Percentiles rank a stretch among this genome's conserved stretches.
Evolutionary conservation across 768 basidiomycete genomes (phyloP).

Genomic region (Hirschioporus abietinus): DNA sequence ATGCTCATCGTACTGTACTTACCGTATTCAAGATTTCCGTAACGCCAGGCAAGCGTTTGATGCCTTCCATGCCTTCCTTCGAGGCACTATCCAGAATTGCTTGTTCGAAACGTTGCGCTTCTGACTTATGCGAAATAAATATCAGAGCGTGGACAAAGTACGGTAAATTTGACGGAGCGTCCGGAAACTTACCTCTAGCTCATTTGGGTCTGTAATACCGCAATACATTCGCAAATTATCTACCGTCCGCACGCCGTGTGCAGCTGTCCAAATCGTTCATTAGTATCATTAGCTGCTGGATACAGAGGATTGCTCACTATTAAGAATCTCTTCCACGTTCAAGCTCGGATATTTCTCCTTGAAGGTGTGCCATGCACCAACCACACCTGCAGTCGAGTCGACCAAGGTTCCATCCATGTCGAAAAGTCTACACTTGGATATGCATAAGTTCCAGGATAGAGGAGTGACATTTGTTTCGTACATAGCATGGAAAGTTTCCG

Average conservation of each 20-base stretch:
- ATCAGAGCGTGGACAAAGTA: not conserved
- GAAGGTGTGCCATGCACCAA: constrained; percentile 81
- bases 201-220: constrained; percentile 57
- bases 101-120: constrained; percentile 73
- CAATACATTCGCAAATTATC: constrained; percentile 77
- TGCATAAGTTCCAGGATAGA: not conserved
- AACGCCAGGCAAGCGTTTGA: constrained; percentile 73
- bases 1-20: constrained; percentile 10
- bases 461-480: constrained; percentile 17
- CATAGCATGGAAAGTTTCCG: constrained; percentile 36
- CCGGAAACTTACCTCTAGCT: constrained; percentile 52
- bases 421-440: constrained; percentile 46
- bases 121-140: constrained; percentile 37
- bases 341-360: constrained; percentile 61
- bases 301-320: constrained; percentile 39
- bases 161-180: constrained; percentile 3
- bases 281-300: not conserved
- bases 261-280: constrained; percentile 33
- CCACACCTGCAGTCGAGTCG: constrained; percentile 79
- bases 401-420: constrained; percentile 84
- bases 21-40: constrained; percentile 53
- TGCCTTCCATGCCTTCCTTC: constrained; percentile 50
- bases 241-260: constrained; percentile 80
- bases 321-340: constrained; percentile 54
- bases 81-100: constrained; percentile 65